These are phyloP conservation scores for Tulasnella sp. DNA, from an alignment of 768 basidiomycete species.

Conservation along the genomic window DNA sequence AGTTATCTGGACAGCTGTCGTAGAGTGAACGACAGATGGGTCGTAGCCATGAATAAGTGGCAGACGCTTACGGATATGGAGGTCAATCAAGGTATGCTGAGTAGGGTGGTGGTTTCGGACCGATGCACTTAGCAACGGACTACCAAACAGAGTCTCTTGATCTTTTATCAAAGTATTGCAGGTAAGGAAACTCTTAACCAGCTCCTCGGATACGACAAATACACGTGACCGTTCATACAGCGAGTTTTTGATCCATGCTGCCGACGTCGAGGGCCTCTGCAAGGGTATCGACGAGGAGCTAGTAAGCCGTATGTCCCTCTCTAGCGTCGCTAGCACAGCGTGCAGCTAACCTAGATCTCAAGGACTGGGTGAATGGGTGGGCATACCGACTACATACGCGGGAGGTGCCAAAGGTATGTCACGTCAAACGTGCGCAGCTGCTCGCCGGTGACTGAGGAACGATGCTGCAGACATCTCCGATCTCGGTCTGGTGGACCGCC, in stretches of 20 bases:
- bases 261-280: slow-evolving; percentile 97
- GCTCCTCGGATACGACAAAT: neutral
- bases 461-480: slow-evolving; percentile 55
- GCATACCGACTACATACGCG: slow-evolving; percentile 89
- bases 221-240: slow-evolving; percentile 32
- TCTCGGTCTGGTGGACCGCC: slow-evolving; percentile 61
- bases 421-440: neutral
- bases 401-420: slow-evolving; percentile 79
- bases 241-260: slow-evolving; percentile 92
- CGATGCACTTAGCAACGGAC: neutral
- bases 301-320: slow-evolving; percentile 52
- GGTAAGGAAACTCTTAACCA: slow-evolving; percentile 30
- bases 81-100: slow-evolving; percentile 56
- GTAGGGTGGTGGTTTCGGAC: neutral
- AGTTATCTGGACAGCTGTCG: slow-evolving; percentile 57
- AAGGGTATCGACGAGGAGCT: slow-evolving; percentile 90
- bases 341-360: neutral
- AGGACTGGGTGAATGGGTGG: slow-evolving; percentile 89
- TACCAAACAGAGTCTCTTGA: slow-evolving; percentile 55
- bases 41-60: slow-evolving; percentile 99
- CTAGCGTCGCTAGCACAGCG: neutral
- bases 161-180: slow-evolving; percentile 69
- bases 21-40: slow-evolving; percentile 61
- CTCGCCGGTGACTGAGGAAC: neutral
- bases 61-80: slow-evolving; percentile 92